Percentiles rank a stretch among this genome's conserved stretches.
phyloP scores from a whole-genome alignment of 75 land plant species.

The Pinus tabuliformis region DNA sequence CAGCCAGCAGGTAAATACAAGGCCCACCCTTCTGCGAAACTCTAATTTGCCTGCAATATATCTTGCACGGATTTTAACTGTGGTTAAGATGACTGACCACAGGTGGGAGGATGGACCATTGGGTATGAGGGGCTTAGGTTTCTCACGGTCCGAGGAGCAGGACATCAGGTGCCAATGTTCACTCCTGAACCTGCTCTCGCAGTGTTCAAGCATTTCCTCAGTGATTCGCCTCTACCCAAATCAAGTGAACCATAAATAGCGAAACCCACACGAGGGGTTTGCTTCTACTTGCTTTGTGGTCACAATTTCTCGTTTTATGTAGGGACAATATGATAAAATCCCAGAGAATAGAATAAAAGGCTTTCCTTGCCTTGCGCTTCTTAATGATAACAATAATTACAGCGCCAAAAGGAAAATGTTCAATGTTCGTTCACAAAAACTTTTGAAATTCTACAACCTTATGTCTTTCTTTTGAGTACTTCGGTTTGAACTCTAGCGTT shows the following conservation, averaged over 20 bases:
- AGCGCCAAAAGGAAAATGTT: no score
- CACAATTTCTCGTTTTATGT: not conserved
- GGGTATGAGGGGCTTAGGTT: constrained; percentile 63
- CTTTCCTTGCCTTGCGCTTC: no score
- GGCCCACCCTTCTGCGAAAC: not conserved
- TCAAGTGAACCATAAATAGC: not conserved
- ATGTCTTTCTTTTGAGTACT: no score
- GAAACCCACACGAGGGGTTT: not conserved
- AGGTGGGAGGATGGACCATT: constrained; percentile 67
- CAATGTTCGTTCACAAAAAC: no score
- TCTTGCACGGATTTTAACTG: not conserved
- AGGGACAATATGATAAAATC: not conserved
- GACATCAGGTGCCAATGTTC: constrained; percentile 66
- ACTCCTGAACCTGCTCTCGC: constrained; percentile 23
- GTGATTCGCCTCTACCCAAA: constrained; percentile 1
- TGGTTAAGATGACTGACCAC: not conserved
- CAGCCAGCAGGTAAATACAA: constrained; percentile 33
- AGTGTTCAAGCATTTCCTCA: constrained; percentile 17
- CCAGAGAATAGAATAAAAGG: no score
- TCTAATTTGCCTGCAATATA: not conserved
- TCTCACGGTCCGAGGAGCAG: constrained; percentile 77
- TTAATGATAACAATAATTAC: no score
- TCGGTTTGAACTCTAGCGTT: no score
- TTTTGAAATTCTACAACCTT: no score
- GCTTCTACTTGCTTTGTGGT: not conserved